Conservation (phyloP, 352 stramenopile genomes). For the Pythium folliculosum region DNA sequence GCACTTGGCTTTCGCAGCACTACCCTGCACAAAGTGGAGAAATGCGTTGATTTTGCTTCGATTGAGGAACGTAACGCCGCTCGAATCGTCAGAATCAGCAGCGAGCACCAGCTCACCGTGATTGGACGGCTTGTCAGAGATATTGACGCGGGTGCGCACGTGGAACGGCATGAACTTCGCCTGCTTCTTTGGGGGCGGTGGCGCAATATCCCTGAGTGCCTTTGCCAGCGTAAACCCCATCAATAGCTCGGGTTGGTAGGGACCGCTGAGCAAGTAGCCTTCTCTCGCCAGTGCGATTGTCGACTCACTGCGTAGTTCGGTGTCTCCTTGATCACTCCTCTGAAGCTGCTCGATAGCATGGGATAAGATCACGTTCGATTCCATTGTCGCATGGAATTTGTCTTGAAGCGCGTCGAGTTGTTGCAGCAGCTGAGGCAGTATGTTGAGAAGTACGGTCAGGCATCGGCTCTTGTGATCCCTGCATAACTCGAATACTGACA, state of each 20-base stretch:
- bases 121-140: conserved; percentile 20
- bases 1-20: conserved; percentile 41
- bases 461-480: conserved; percentile 50
- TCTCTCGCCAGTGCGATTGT: conserved; percentile 43
- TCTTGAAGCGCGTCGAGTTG: conserved; percentile 52
- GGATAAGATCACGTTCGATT: conserved; percentile 58
- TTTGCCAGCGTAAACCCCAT: conserved; percentile 39
- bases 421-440: conserved; percentile 47
- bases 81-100: conserved; percentile 40
- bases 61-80: conserved; percentile 53
- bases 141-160: conserved; percentile 20
- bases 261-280: conserved; percentile 44
- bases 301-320: conserved; percentile 1
- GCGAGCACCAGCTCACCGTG: conserved; percentile 29
- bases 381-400: conserved; percentile 38
- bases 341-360: conserved; percentile 43
- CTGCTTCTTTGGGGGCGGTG: conserved; percentile 6
- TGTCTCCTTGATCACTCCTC: conserved; percentile 10
- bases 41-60: conserved; percentile 67
- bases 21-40: conserved; percentile 54
- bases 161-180: conserved; percentile 44
- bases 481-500: background rate
- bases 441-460: conserved; percentile 45
- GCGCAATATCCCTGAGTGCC: conserved; percentile 37
- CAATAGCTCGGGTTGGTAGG: conserved; percentile 52